Evolutionary conservation across 805 yeast species (phyloP).

Genomic region (Hyphopichia homilentoma): DNA sequence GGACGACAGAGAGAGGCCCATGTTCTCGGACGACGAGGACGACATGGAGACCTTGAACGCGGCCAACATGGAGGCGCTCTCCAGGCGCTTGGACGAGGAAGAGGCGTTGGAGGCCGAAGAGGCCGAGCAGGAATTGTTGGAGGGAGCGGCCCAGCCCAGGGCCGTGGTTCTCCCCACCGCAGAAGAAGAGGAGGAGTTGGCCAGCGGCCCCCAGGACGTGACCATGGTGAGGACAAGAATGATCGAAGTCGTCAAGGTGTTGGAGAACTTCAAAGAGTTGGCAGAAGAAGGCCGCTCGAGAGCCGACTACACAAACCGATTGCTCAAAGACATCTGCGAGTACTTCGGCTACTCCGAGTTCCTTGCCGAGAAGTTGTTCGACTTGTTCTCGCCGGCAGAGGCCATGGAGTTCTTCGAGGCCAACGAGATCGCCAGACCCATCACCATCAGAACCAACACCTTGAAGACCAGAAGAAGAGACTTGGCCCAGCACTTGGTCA

Average conservation of each 20-base stretch:
- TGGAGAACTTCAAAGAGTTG: conserved; percentile 80
- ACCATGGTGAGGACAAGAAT: conserved; percentile 87
- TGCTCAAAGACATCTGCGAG: conserved; percentile 81
- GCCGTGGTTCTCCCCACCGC: conserved; percentile 73
- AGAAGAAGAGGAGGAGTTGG: conserved; percentile 55
- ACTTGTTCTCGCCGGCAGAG: conserved; percentile 89
- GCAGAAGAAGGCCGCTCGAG: conserved; percentile 87
- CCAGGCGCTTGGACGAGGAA: conserved; percentile 60
- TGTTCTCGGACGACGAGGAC: conserved; percentile 72
- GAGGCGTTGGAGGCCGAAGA: conserved; percentile 47
- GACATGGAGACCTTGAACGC: conserved; percentile 68
- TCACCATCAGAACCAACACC: conserved; percentile 97
- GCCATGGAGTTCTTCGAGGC: conserved; percentile 99
- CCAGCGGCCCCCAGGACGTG: conserved; percentile 63
- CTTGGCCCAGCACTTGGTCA: conserved; percentile 89
- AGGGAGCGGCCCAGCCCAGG: conserved; percentile 64
- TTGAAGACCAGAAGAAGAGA: conserved; percentile 92
- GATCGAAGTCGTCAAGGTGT: conserved; percentile 90
- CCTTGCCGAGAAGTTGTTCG: conserved; percentile 90
- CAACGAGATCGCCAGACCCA: conserved; percentile 93
- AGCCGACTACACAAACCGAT: conserved; percentile 73
- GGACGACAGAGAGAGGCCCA: conserved; percentile 56
- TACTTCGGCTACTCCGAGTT: conserved; percentile 92
- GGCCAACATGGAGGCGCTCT: conserved; percentile 77
- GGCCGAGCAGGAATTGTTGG: conserved; percentile 53